A percentile compares a stretch with the other conserved stretches of the same genome.
These are phyloP conservation scores for Malassezia vespertilionis DNA, from an alignment of 1,284 basidiomycete genomes.

Conservation along the genomic window DNA sequence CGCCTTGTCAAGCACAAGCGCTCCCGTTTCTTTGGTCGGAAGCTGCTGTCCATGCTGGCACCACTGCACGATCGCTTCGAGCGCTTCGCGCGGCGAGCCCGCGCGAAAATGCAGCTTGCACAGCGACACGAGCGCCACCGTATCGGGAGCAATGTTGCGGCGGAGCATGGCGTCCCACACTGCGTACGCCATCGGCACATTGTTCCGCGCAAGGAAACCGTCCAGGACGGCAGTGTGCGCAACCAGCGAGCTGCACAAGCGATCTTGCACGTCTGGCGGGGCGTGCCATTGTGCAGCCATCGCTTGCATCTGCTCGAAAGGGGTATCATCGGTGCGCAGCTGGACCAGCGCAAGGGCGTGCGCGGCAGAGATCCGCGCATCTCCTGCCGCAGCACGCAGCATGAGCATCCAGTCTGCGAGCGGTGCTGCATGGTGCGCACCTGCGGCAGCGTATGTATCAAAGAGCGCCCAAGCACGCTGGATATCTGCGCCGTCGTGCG, in stretches of 20 bases:
- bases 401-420: conserved; percentile 17
- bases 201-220: conserved; percentile 8
- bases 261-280: not conserved
- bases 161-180: conserved; percentile 13
- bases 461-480: conserved; percentile 15
- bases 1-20: not conserved
- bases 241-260: conserved; percentile 4
- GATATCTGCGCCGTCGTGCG: conserved; percentile 2
- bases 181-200: conserved; percentile 4
- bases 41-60: conserved; percentile 4
- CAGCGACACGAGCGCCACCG: conserved; percentile 9
- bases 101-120: conserved; percentile 9
- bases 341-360: conserved; percentile 9
- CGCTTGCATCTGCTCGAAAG: not conserved
- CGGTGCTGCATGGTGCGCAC: not conserved
- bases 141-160: conserved; percentile 13
- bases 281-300: conserved; percentile 2
- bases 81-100: conserved; percentile 8
- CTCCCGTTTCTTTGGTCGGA: not conserved
- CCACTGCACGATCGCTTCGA: conserved; percentile 7
- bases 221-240: conserved; percentile 12
- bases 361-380: conserved; percentile 7
- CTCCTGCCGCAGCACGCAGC: conserved; percentile 13
- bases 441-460: not conserved
- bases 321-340: not conserved